Evolutionary conservation across 1,284 basidiomycete species (phyloP), one percentile per base, ranked within the genome.

Genomic region (Pseudozyma thailandica): DNA sequence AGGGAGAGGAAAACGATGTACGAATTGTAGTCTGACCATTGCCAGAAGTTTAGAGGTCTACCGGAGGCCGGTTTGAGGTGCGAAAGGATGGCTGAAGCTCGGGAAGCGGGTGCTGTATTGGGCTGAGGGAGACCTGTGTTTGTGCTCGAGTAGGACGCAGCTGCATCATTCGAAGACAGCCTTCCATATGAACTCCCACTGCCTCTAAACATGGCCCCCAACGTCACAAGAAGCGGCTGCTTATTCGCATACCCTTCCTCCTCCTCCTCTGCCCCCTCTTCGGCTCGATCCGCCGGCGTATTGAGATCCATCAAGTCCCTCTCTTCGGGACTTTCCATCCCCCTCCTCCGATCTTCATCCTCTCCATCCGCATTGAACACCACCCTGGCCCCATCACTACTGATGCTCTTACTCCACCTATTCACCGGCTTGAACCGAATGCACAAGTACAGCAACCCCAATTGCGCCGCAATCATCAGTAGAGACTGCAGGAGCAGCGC

Each of bases 1-100:
- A 88, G 89, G n/a, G 89, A 89, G 47, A 94, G 85, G 82, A 92
- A 93, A 79, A 93, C 90, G 54, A 93, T 85, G 79, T 94, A 90
- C 75, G 90, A 70, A 23, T 60, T 56, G 51, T 92, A 93, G 15
- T 86, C 87, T 41, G 86, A 84, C 92, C 92, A 94, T 77, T 93
- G 90, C 92, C 92, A 94, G 83, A 93, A 93, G 8, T 88, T 86
- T 61, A 90, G 85, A 1, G 89, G 90, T 35, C 92, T 25, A 1
- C 35, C 31, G 9, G 38, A 25, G 2, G 33, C 28, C 23, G 42
- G 18, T 2, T 13, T 41, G 25, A 53, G 23, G 18, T 35, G 18
- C 5, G 57, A 25, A 13, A 45, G 16, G 38, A 55, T 20, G 1
- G 7, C 2, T 3, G 26, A 28, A 1, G 44, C n/a, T 13, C 18